A percentile compares a stretch with the other conserved stretches of the same genome.
Conservation (phyloP, 75 land plant species). For the Adiantum capillusveneris region DNA sequence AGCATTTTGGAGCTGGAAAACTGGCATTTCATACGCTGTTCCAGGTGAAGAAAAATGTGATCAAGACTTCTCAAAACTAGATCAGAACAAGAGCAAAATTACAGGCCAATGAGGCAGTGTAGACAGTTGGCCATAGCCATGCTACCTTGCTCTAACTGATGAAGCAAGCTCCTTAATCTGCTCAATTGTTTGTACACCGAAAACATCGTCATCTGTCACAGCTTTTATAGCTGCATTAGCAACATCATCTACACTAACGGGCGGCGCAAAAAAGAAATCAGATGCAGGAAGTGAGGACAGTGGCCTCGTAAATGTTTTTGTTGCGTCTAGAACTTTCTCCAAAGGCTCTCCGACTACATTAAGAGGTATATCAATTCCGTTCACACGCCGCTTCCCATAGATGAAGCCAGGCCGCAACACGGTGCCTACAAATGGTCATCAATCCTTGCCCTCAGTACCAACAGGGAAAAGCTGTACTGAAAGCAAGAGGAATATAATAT, state of each 20-base stretch:
- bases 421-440: slow-evolving; percentile 47
- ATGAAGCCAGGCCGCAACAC: slow-evolving; percentile 91
- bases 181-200: slow-evolving; percentile 81
- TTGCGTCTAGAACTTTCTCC: slow-evolving; percentile 63
- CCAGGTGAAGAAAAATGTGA: too few relatives aligned
- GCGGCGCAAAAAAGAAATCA: slow-evolving; percentile 78
- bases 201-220: slow-evolving; percentile 56
- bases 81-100: too few relatives aligned
- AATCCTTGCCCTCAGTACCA: not conserved
- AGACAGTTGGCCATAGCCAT: too few relatives aligned
- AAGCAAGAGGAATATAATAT: too few relatives aligned
- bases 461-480: not conserved
- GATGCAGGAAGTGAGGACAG: slow-evolving; percentile 82
- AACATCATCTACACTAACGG: slow-evolving; percentile 90
- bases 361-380: slow-evolving; percentile 82
- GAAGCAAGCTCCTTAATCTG: slow-evolving; percentile 91
- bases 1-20: too few relatives aligned
- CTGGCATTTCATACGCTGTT: too few relatives aligned
- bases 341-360: slow-evolving; percentile 76
- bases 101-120: too few relatives aligned
- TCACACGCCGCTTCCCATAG: slow-evolving; percentile 78
- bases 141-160: slow-evolving; percentile 26
- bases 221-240: slow-evolving; percentile 74
- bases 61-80: too few relatives aligned
- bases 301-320: slow-evolving; percentile 53